phyloP scores from a whole-genome alignment of 2,329 filamentous ascomycete genomes.

The Trichocomaceae sp. region DNA sequence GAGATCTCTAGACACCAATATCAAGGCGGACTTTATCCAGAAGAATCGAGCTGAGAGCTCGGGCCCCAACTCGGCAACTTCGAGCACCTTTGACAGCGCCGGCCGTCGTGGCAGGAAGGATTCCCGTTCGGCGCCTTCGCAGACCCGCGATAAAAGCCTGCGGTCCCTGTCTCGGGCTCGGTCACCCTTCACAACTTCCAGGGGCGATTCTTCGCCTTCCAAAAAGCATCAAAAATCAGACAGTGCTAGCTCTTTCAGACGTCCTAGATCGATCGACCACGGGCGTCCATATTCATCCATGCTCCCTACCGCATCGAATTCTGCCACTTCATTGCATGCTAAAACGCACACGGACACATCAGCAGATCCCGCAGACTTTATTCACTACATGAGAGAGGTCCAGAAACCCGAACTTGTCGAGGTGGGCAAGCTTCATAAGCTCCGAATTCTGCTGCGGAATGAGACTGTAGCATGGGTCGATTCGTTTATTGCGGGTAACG shows the following conservation, averaged over 20 bases:
- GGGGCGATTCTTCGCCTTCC: constrained; percentile 57
- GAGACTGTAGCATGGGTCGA: constrained; percentile 96
- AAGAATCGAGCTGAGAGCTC: constrained; percentile 69
- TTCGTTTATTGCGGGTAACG: constrained; percentile 77
- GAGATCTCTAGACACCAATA: constrained; percentile 76
- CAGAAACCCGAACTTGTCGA: constrained; percentile 78
- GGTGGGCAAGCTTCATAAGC: constrained; percentile 90
- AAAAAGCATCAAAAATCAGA: constrained; percentile 67
- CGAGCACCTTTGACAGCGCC: constrained; percentile 18
- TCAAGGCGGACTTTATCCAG: constrained; percentile 92
- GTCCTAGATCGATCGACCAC: constrained; percentile 65
- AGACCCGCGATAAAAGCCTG: constrained; percentile 41
- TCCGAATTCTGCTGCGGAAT: constrained; percentile 80
- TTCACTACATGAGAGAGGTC: constrained; percentile 73
- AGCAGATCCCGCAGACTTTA: constrained; percentile 73
- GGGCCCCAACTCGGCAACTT: constrained; percentile 36
- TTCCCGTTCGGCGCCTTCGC: constrained; percentile 30
- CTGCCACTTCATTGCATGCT: constrained; percentile 49
- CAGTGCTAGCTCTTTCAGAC: constrained; percentile 57
- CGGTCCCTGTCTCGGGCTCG: constrained; percentile 56
- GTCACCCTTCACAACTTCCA: constrained; percentile 56
- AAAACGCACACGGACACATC: constrained; percentile 66
- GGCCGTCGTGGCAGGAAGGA: constrained; percentile 37
- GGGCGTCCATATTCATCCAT: constrained; percentile 57
- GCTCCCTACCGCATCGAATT: constrained; percentile 49